Conservation (phyloP, 139 green algal genomes). For the Edaphochlamys debaryana region DNA sequence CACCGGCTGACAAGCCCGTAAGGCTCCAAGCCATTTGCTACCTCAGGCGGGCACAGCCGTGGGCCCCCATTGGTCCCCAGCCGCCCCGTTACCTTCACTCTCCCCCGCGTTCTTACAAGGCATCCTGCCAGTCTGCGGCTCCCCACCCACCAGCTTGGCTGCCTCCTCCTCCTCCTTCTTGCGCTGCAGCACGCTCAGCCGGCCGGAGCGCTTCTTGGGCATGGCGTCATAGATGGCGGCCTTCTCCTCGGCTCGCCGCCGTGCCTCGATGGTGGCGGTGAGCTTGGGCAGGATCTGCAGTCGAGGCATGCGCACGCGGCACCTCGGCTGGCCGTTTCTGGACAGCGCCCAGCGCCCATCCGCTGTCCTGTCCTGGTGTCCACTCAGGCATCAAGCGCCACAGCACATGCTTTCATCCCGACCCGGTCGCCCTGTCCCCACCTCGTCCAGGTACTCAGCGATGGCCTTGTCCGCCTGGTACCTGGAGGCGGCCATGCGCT, state of each 20-base stretch:
- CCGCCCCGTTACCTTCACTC: too few relatives aligned
- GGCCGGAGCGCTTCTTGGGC: slow-evolving; percentile 60
- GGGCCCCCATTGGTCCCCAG: too few relatives aligned
- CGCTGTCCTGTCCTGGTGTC: too few relatives aligned
- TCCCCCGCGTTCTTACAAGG: too few relatives aligned
- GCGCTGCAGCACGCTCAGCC: slow-evolving; percentile 47
- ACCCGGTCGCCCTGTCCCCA: neutral
- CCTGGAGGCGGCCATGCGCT: slow-evolving; percentile 38
- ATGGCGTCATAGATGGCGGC: slow-evolving; percentile 46
- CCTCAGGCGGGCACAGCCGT: too few relatives aligned
- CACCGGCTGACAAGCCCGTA: too few relatives aligned
- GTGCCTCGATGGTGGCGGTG: slow-evolving; percentile 35
- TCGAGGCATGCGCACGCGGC: neutral
- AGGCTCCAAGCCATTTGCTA: too few relatives aligned
- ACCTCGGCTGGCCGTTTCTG: too few relatives aligned
- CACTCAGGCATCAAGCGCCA: too few relatives aligned
- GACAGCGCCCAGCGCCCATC: too few relatives aligned
- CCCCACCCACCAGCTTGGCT: neutral
- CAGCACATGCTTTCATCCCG: neutral
- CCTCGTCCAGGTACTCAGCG: slow-evolving; percentile 34
- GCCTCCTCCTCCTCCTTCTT: slow-evolving; percentile 64
- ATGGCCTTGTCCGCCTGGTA: slow-evolving; percentile 49
- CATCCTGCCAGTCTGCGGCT: too few relatives aligned
- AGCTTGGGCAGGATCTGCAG: slow-evolving; percentile 62
- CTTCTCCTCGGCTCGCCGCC: slow-evolving; percentile 46